A percentile compares a stretch with the other conserved stretches of the same genome.
phyloP scores from a whole-genome alignment of 768 basidiomycete genomes.

The Leccinum rimulosum region DNA sequence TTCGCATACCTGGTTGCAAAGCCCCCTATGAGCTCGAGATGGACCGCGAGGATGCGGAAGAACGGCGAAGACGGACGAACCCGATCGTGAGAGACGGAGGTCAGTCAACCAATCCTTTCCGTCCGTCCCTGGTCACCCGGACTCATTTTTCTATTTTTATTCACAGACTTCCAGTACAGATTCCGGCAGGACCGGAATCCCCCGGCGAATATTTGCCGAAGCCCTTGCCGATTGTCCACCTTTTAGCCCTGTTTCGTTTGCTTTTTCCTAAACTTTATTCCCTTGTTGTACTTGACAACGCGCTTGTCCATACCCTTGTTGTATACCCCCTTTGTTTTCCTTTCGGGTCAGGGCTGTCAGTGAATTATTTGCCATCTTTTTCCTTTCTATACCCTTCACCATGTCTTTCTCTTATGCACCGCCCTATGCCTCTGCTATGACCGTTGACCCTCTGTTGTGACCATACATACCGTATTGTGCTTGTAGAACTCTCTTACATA shows the following conservation, averaged over 20 bases:
- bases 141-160: slow-evolving; percentile 3
- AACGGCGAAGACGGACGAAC: slow-evolving; percentile 48
- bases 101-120: slow-evolving; percentile 11
- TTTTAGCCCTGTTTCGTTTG: slow-evolving; percentile 38
- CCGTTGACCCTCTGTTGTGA: slow-evolving; percentile 7
- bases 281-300: slow-evolving; percentile 23
- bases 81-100: slow-evolving; percentile 65
- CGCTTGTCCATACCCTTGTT: slow-evolving; percentile 18
- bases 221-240: slow-evolving; percentile 56
- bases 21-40: slow-evolving; percentile 67
- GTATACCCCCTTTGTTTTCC: slow-evolving; percentile 8
- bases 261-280: slow-evolving; percentile 16
- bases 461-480: slow-evolving; percentile 23
- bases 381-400: slow-evolving; percentile 21
- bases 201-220: slow-evolving; percentile 38
- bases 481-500: slow-evolving; percentile 16
- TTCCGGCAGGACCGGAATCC: slow-evolving; percentile 51
- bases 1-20: slow-evolving; percentile 65
- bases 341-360: neutral
- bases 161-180: slow-evolving; percentile 62
- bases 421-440: slow-evolving; percentile 18
- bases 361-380: neutral
- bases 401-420: slow-evolving; percentile 17
- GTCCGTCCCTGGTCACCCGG: neutral
- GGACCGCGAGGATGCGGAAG: slow-evolving; percentile 62